Percentiles rank a stretch among this genome's conserved stretches.
These are phyloP conservation scores for Sphaerobolus stellatus DNA, from an alignment of 1,284 basidiomycete species.

Conservation along the genomic window DNA sequence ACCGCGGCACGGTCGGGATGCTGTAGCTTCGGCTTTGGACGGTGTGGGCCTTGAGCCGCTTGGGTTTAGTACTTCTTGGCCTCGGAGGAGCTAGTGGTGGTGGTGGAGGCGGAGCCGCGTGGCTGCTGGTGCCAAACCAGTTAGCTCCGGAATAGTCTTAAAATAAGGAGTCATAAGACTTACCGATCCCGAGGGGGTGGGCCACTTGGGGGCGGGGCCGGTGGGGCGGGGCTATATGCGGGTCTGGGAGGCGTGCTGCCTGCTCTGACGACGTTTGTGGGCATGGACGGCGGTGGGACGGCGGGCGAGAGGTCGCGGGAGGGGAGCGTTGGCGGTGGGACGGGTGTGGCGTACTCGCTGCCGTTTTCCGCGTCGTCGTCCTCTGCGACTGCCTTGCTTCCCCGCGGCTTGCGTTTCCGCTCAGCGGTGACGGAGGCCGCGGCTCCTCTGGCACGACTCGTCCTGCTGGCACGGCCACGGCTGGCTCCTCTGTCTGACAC, in stretches of 20 bases:
- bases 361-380: no score
- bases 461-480: no score
- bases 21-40: slow-evolving; percentile 70
- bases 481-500: no score
- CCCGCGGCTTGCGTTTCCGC: no score
- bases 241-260: background rate
- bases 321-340: background rate
- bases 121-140: slow-evolving; percentile 1
- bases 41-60: slow-evolving; percentile 74
- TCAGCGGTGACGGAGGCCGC: no score
- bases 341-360: no score
- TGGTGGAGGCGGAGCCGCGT: slow-evolving; percentile 1
- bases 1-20: slow-evolving; percentile 73
- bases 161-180: background rate
- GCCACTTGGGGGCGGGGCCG: slow-evolving; percentile 10
- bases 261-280: background rate
- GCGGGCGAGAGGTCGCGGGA: background rate
- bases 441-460: no score
- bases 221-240: slow-evolving; percentile 12
- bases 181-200: slow-evolving; percentile 10
- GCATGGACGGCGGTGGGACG: slow-evolving; percentile 10
- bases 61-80: slow-evolving; percentile 55
- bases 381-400: no score
- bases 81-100: slow-evolving; percentile 9
- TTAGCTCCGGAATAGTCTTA: background rate